These are phyloP conservation scores for Paramecium tetraurelia DNA, from an alignment of 73 alveolate species.

Conservation along the genomic window DNA sequence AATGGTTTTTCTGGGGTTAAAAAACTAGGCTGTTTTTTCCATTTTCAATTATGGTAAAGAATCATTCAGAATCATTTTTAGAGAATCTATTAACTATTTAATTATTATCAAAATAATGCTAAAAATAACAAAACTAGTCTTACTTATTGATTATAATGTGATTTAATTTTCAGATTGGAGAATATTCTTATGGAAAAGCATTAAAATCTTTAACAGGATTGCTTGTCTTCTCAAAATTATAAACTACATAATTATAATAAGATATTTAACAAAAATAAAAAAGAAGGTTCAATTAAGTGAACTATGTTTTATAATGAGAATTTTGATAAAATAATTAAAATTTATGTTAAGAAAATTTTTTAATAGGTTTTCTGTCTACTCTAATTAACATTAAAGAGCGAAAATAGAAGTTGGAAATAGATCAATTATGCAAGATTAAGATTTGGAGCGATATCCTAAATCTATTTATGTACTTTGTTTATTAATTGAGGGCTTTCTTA, in stretches of 20 bases:
- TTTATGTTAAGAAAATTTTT: conserved; percentile 39
- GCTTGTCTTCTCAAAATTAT: no score
- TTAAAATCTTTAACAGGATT: background rate
- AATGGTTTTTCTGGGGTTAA: background rate
- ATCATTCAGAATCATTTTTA: background rate
- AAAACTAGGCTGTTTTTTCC: conserved; percentile 4
- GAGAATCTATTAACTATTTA: background rate
- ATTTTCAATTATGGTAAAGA: background rate
- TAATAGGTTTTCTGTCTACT: conserved; percentile 55
- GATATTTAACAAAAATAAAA: background rate
- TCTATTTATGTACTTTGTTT: background rate
- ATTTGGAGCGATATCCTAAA: background rate
- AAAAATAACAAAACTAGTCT: background rate
- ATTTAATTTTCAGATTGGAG: background rate
- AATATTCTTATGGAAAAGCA: background rate
- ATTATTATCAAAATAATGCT: background rate
- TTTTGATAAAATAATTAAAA: background rate
- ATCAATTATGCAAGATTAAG: conserved; percentile 25
- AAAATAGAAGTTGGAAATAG: conserved; percentile 38
- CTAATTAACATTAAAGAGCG: conserved; percentile 48
- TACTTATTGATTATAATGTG: background rate
- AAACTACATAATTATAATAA: no score
- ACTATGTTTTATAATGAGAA: background rate
- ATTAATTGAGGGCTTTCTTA: conserved; percentile 45
- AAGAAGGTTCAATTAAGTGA: background rate